Evolutionary conservation across 2,329 filamentous ascomycete species (phyloP).

Genomic region (Madurella fahalii): DNA sequence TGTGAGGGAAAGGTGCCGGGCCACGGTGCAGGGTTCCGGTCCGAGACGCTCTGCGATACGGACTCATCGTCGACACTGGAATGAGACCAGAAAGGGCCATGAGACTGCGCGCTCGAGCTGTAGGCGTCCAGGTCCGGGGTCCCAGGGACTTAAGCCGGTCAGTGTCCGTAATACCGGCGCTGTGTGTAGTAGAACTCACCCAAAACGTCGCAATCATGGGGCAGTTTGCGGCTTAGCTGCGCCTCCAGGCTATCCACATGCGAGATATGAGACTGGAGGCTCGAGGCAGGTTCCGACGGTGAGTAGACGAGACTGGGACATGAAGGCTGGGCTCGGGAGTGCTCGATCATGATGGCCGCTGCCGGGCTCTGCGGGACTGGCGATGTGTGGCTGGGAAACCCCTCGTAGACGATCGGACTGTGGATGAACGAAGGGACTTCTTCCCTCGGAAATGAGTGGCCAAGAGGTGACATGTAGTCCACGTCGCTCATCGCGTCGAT

Average conservation of each 20-base stretch:
- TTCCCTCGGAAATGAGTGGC: constrained; percentile 50
- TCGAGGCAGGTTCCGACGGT: constrained; percentile 58
- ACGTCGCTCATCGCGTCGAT: constrained; percentile 59
- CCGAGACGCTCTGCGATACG: constrained; percentile 38
- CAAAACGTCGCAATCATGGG: constrained; percentile 53
- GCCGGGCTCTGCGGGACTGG: constrained; percentile 54
- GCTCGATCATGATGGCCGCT: constrained; percentile 52
- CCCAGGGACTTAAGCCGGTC: constrained; percentile 36
- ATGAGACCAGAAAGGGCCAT: constrained; percentile 45
- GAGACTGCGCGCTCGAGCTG: constrained; percentile 47
- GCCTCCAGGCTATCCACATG: constrained; percentile 53
- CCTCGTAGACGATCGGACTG: constrained; percentile 55
- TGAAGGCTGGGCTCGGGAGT: constrained; percentile 52
- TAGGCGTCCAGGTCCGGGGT: constrained; percentile 52
- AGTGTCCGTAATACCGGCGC: constrained; percentile 20
- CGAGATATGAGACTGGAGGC: constrained; percentile 50
- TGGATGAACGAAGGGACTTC: constrained; percentile 44
- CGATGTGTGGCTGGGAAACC: constrained; percentile 50
- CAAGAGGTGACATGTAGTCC: constrained; percentile 56
- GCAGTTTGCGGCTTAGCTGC: constrained; percentile 49
- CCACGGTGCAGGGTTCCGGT: constrained; percentile 46
- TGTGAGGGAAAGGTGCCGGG: constrained; percentile 44
- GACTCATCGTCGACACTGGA: constrained; percentile 44
- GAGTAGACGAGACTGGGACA: constrained; percentile 59
- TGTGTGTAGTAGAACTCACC: constrained; percentile 45